Conservation (phyloP, 2,329 filamentous ascomycete genomes). For the Calonectria honghensis region DNA sequence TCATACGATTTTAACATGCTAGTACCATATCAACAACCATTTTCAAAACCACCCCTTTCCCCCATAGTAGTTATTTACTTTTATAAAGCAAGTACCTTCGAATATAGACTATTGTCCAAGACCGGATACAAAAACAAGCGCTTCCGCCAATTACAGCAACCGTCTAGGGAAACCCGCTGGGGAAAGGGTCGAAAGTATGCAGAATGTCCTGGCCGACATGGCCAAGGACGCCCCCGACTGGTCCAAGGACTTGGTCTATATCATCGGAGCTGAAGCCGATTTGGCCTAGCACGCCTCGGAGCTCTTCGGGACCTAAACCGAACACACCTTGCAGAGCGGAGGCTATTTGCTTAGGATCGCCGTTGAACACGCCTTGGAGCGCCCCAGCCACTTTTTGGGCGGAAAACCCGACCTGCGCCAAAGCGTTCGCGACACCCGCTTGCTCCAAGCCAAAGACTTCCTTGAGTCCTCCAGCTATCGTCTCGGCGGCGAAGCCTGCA, state of each 20-base stretch:
- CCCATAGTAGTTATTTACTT: no score
- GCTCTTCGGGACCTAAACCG: not conserved
- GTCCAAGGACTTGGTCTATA: constrained; percentile 14
- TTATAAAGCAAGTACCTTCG: no score
- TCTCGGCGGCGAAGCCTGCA: constrained; percentile 12
- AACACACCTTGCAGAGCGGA: constrained; percentile 13
- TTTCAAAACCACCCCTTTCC: no score
- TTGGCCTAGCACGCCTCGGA: constrained; percentile 11
- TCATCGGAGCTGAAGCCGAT: constrained; percentile 20
- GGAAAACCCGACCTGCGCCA: constrained; percentile 19
- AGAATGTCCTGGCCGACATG: not conserved
- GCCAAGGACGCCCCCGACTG: constrained; percentile 11
- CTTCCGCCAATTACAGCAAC: no score
- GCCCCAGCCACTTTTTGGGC: constrained; percentile 6
- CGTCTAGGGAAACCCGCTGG: no score
- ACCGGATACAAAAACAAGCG: no score
- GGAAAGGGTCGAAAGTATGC: not conserved
- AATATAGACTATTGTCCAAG: no score
- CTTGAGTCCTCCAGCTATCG: constrained; percentile 19
- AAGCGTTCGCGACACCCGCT: constrained; percentile 8
- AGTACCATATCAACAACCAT: no score
- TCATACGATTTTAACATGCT: no score
- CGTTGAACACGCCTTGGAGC: constrained; percentile 4
- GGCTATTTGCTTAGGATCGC: constrained; percentile 24
- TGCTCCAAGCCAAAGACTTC: not conserved